Conservation (phyloP, 768 basidiomycete species). For the Paxillus involutus region DNA sequence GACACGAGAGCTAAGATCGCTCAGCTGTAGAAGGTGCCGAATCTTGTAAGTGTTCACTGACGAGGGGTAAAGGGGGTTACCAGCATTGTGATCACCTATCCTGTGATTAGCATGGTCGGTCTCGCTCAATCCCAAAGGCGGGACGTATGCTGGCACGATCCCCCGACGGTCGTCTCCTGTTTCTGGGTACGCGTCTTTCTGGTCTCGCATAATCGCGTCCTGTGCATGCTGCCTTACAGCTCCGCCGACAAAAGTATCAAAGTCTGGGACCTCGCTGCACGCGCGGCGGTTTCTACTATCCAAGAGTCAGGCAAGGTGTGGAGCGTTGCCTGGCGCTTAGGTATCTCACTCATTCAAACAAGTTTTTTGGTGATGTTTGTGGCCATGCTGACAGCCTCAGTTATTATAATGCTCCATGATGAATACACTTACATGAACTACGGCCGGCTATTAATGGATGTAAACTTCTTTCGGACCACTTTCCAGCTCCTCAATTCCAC, state of each 20-base stretch:
- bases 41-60: constrained; percentile 53
- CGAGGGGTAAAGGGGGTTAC: not conserved
- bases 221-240: constrained; percentile 34
- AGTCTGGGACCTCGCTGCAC: constrained; percentile 81
- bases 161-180: constrained; percentile 74
- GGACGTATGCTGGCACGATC: constrained; percentile 75
- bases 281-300: constrained; percentile 72
- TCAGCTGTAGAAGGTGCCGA: constrained; percentile 55
- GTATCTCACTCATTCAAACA: not conserved
- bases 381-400: too few species aligned
- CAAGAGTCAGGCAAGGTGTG: constrained; percentile 83
- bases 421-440: too few species aligned
- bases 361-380: not conserved
- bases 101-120: too few species aligned
- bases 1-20: constrained; percentile 71
- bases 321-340: constrained; percentile 64
- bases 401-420: too few species aligned
- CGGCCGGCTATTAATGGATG: not conserved
- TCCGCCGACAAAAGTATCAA: constrained; percentile 86
- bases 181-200: constrained; percentile 62
- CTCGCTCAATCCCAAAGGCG: constrained; percentile 73
- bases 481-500: not conserved
- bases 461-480: not conserved
- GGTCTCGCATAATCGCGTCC: not conserved
- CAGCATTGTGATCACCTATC: constrained; percentile 29